phyloP scores from a whole-genome alignment of 2,329 filamentous ascomycete genomes.

The Pseudogymnoascus sp. region DNA sequence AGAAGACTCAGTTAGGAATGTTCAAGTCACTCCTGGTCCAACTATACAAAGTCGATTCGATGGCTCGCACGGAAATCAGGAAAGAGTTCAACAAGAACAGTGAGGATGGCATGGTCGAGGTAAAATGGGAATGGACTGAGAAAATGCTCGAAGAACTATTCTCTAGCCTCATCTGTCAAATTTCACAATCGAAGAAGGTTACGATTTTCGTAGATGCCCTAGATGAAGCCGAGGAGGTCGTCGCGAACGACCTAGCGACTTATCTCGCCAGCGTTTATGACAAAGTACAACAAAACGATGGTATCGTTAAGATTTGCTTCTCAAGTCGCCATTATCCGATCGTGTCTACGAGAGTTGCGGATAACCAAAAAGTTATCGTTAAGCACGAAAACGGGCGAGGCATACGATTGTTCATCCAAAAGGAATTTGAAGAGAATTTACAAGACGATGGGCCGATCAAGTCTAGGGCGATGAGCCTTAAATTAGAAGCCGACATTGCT shows the following conservation, averaged over 20 bases:
- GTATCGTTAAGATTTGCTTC: constrained; percentile 20
- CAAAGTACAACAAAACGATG: constrained; percentile 9
- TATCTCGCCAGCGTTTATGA: constrained; percentile 19
- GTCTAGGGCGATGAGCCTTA: too few species aligned
- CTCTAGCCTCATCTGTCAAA: constrained; percentile 13
- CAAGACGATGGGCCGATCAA: neutral
- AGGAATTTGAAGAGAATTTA: neutral
- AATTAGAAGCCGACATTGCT: neutral
- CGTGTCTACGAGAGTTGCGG: neutral
- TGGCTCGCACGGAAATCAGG: neutral
- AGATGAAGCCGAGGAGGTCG: constrained; percentile 19
- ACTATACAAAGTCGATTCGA: neutral
- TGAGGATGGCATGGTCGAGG: neutral
- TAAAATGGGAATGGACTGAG: constrained; percentile 13
- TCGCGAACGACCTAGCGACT: constrained; percentile 14
- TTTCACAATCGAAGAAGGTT: neutral
- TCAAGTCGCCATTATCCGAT: constrained; percentile 25
- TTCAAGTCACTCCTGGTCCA: neutral
- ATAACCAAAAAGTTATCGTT: neutral
- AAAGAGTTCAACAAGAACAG: neutral
- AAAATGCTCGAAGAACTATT: constrained; percentile 22
- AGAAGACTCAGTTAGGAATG: neutral
- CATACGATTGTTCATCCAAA: neutral
- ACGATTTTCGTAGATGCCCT: constrained; percentile 21
- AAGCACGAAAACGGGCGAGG: neutral